A percentile compares a stretch with the other conserved stretches of the same genome.
phyloP scores from a whole-genome alignment of 2,329 filamentous ascomycete species.

The Calonectria montana region DNA sequence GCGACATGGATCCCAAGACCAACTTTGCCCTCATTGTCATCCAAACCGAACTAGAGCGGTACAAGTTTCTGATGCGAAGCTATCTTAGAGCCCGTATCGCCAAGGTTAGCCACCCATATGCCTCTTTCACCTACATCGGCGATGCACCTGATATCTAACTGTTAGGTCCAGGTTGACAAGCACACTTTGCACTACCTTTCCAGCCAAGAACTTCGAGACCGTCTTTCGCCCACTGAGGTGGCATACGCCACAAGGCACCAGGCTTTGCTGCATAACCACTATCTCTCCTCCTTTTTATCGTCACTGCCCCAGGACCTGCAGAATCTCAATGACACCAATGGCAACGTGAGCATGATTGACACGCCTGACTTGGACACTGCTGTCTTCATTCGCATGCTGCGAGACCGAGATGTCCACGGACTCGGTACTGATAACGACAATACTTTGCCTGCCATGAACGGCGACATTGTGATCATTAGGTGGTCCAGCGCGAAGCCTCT shows the following conservation, averaged over 20 bases:
- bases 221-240: constrained; percentile 82
- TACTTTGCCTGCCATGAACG: constrained; percentile 66
- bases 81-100: constrained; percentile 86
- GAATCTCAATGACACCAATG: constrained; percentile 89
- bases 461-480: constrained; percentile 75
- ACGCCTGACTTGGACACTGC: constrained; percentile 83
- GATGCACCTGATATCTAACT: not conserved
- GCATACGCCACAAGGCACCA: constrained; percentile 89
- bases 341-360: constrained; percentile 93
- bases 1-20: constrained; percentile 87
- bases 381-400: constrained; percentile 83
- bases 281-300: constrained; percentile 83
- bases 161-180: constrained; percentile 73
- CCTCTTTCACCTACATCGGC: not conserved
- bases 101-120: constrained; percentile 68
- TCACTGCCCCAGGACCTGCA: constrained; percentile 84
- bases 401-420: constrained; percentile 68
- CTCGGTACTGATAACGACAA: constrained; percentile 74
- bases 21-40: constrained; percentile 95
- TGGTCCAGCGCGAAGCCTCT: constrained; percentile 79
- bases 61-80: constrained; percentile 89
- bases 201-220: constrained; percentile 62
- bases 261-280: constrained; percentile 85
- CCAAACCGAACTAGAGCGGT: constrained; percentile 94
- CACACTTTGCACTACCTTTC: constrained; percentile 80